A percentile compares a stretch with the other conserved stretches of the same genome.
Evolutionary conservation across 805 yeast genomes (phyloP).

Genomic region (Metschnikowia proteae): DNA sequence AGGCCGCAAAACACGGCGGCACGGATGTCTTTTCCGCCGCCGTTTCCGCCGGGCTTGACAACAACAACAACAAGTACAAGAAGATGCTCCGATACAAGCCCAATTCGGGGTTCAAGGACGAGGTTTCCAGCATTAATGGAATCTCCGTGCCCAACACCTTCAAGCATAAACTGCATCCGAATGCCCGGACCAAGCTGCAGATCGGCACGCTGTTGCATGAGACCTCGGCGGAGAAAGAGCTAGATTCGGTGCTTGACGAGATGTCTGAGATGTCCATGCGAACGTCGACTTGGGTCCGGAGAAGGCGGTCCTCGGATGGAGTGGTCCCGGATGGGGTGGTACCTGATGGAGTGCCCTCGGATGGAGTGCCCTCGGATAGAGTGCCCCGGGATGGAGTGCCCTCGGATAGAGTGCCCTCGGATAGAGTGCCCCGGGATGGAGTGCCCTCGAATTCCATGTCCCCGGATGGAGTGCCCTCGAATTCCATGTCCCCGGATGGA

Average conservation of each 20-base stretch:
- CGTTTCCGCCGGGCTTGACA: neutral
- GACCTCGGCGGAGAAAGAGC: constrained; percentile 5
- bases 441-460: too few relatives aligned
- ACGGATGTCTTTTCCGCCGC: too few relatives aligned
- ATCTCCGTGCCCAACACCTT: constrained; percentile 42
- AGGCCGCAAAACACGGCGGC: neutral
- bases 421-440: too few relatives aligned
- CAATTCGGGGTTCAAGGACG: constrained; percentile 29
- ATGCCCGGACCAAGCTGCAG: constrained; percentile 37
- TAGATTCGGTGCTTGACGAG: neutral
- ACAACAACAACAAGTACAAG: constrained; percentile 22
- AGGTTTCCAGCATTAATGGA: constrained; percentile 14
- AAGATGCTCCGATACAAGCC: constrained; percentile 32
- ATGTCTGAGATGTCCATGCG: constrained; percentile 15
- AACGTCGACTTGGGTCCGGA: constrained; percentile 24
- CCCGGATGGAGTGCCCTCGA: too few relatives aligned
- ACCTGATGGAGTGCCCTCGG: too few relatives aligned
- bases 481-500: too few relatives aligned
- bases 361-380: too few relatives aligned
- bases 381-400: too few relatives aligned
- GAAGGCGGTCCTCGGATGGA: neutral
- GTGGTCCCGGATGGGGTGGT: too few relatives aligned
- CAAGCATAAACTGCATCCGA: constrained; percentile 43
- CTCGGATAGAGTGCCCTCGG: too few relatives aligned
- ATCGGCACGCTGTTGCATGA: constrained; percentile 20